Evolutionary conservation across 2,329 filamentous ascomycete species (phyloP), one percentile per base, ranked within the genome.

Genomic region (Aspergillus fumigatus): DNA sequence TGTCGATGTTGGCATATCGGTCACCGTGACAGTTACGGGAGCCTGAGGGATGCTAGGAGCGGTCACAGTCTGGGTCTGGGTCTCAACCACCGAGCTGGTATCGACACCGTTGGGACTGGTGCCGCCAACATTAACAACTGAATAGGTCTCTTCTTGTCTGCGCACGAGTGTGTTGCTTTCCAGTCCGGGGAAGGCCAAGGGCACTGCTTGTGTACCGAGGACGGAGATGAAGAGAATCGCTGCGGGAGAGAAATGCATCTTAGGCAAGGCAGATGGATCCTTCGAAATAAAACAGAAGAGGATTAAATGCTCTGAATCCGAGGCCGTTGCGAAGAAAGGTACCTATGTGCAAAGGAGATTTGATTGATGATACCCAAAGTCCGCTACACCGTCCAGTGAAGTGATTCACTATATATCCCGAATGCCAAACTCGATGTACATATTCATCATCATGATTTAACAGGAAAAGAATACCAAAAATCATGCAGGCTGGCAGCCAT

Each of bases 71-170:
- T 63, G 59, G 29, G 59, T 63, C 35, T 60, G 45, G 14, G 61
- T 62, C 51, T 65, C 50, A 25, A 59, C 25, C 11, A 38, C 58
- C 2, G 63, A 63, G 21, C 43, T 47, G 23, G 43, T n/a, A 4
- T 62, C 52, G 25, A 59, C 35, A 32, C 62, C 59, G 49, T 53
- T 61, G 17, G 51, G 61, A 1, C 55, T 48, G 1, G 60, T 56
- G 21, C 67, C 69, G 25, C 65, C 70, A 21, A 71, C 71, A 58
- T 72, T 72, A 58, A 73, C 70, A 23, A 73, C 62, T 1, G 64
- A 58, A 52, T 73, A 73, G 2, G 58, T 52, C 27, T 57, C 52
- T 40, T 64, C 58, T 17, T 47, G 21, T 54, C 69, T 64, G 54
- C 67, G 68, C 52, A 60, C 56, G 25, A 68, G 47, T 35, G 65